Percentiles rank a stretch among this genome's conserved stretches.
These are phyloP conservation scores for Cordyceps pruinosa DNA, from an alignment of 2,329 filamentous ascomycete species.

Conservation along the genomic window DNA sequence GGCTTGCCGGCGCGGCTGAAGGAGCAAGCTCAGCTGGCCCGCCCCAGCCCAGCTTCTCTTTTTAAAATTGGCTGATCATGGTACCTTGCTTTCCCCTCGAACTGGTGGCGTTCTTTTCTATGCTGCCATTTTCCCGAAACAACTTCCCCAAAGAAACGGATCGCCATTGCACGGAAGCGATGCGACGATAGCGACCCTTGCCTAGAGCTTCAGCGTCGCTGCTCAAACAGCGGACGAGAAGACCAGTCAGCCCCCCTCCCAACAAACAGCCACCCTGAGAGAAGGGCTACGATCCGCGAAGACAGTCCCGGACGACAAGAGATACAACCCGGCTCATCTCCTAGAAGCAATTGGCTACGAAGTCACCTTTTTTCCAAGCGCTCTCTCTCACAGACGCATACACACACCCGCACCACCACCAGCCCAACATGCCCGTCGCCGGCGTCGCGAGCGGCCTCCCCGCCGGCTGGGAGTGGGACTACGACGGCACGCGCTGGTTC, in stretches of 20 bases:
- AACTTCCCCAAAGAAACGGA: neutral
- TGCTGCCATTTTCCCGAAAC: neutral
- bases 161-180: neutral
- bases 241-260: no score
- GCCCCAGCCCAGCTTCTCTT: neutral
- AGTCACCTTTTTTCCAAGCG: no score
- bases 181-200: neutral
- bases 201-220: neutral
- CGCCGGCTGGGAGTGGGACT: slow-evolving; percentile 50
- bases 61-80: no score
- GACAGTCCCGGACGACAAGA: no score
- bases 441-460: slow-evolving; percentile 30
- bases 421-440: neutral
- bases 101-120: neutral
- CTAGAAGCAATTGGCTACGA: neutral
- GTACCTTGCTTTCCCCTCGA: neutral
- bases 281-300: no score
- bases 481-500: slow-evolving; percentile 52
- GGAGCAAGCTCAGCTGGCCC: slow-evolving; percentile 6
- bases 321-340: no score
- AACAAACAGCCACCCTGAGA: neutral
- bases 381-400: neutral
- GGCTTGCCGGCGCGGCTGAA: slow-evolving; percentile 8
- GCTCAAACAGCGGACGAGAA: neutral
- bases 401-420: neutral